phyloP scores from a whole-genome alignment of 2,329 filamentous ascomycete genomes.

The Thielaviopsis euricoi region DNA sequence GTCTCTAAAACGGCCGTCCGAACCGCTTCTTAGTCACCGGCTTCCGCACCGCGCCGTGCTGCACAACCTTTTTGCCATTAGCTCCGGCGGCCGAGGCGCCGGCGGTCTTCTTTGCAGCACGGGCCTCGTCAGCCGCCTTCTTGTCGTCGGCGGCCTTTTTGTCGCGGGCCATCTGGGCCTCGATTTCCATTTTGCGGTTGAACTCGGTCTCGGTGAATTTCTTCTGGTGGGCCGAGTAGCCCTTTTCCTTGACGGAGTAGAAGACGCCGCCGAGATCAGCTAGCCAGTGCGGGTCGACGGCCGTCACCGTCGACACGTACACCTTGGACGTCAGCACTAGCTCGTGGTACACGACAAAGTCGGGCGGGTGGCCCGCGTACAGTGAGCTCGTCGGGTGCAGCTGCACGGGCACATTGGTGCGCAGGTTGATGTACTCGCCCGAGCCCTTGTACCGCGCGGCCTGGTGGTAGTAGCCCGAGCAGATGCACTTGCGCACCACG shows the following conservation, averaged over 20 bases:
- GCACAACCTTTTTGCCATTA: conserved; percentile 38
- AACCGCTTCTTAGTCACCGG: conserved; percentile 12
- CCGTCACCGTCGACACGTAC: conserved; percentile 94
- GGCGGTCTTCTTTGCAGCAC: conserved; percentile 27
- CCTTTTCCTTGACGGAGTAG: conserved; percentile 95
- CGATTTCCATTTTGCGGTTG: conserved; percentile 83
- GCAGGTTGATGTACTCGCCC: conserved; percentile 91
- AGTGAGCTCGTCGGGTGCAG: conserved; percentile 87
- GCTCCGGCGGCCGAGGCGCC: conserved; percentile 11
- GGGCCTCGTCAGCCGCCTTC: conserved; percentile 32
- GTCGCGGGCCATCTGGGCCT: conserved; percentile 80
- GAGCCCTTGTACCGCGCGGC: conserved; percentile 91
- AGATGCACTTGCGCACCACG: conserved; percentile 87
- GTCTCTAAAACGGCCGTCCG: conserved; percentile 11
- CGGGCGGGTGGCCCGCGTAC: conserved; percentile 87
- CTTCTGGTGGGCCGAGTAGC: conserved; percentile 75
- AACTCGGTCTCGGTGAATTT: conserved; percentile 82
- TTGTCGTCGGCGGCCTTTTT: conserved; percentile 50
- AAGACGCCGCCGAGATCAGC: conserved; percentile 94
- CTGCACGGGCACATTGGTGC: conserved; percentile 85
- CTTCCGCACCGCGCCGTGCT: conserved; percentile 45
- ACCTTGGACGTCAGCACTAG: conserved; percentile 92
- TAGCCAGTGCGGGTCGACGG: conserved; percentile 93
- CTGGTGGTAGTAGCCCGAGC: conserved; percentile 95
- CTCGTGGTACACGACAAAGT: conserved; percentile 97